phyloP scores from a whole-genome alignment of 202 grass and related monocot species.

The Panicum hallii region DNA sequence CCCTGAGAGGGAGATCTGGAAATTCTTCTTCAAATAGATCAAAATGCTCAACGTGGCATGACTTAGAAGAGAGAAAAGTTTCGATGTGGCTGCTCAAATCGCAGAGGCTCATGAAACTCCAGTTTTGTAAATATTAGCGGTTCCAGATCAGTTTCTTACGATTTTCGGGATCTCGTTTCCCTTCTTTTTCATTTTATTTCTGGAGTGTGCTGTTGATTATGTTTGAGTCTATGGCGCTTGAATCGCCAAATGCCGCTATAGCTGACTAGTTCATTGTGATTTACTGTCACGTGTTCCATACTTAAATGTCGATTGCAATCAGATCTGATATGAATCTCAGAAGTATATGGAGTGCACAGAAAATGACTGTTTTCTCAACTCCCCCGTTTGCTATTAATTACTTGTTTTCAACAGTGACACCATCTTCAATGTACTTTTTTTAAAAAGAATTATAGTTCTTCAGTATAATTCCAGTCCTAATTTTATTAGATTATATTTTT shows the following conservation, averaged over 20 bases:
- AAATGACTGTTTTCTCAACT: neutral
- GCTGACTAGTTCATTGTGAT: neutral
- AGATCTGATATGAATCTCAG: neutral
- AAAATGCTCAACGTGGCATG: neutral
- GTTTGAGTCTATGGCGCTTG: neutral
- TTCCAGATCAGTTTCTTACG: neutral
- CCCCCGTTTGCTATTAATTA: neutral
- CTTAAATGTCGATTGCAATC: neutral
- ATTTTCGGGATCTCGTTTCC: neutral
- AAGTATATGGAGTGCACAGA: neutral
- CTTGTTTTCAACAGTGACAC: neutral
- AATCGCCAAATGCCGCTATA: neutral
- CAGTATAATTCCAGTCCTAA: neutral
- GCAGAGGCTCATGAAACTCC: neutral
- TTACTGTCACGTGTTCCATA: neutral
- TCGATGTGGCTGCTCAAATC: neutral
- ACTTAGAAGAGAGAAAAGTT: neutral
- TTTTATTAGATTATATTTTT: neutral
- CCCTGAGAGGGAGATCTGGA: slow-evolving; percentile 76
- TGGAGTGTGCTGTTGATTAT: neutral
- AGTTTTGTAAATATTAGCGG: slow-evolving; percentile 14
- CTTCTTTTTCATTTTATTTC: neutral
- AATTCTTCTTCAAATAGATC: slow-evolving; percentile 83
- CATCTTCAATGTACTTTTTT: neutral
- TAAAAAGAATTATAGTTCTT: neutral